phyloP scores from a whole-genome alignment of 2,329 filamentous ascomycete species.

The Pestalotiopsis sp. region DNA sequence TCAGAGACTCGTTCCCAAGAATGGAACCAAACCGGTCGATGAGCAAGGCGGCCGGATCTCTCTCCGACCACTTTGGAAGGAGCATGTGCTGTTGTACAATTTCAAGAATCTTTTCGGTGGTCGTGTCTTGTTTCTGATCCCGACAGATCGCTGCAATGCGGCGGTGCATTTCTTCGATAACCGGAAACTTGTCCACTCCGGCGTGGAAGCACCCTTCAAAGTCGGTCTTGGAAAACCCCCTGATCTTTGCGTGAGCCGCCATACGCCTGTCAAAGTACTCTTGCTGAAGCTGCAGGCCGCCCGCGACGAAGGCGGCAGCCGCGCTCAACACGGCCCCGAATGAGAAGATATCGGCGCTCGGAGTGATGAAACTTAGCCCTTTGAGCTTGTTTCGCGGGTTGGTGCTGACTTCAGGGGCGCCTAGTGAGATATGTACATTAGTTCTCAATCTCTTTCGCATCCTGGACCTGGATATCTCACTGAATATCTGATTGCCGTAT shows the following conservation, averaged over 20 bases:
- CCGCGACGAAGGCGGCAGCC: neutral
- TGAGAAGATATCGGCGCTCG: conserved; percentile 5
- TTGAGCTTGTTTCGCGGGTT: neutral
- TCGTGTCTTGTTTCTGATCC: conserved; percentile 8
- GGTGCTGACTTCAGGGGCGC: conserved; percentile 10
- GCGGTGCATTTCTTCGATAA: conserved; percentile 16
- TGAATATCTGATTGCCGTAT: conserved; percentile 1
- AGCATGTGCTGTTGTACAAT: conserved; percentile 19
- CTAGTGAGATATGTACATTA: conserved; percentile 8
- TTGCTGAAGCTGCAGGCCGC: conserved; percentile 8
- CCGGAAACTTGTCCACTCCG: conserved; percentile 5
- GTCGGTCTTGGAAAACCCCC: conserved; percentile 8
- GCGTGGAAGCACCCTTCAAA: conserved; percentile 19
- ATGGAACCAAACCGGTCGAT: conserved; percentile 11
- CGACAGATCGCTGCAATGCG: conserved; percentile 13
- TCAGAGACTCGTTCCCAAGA: neutral
- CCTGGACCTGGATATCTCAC: conserved; percentile 8
- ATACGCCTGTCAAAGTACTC: conserved; percentile 14
- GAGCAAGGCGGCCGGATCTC: conserved; percentile 11
- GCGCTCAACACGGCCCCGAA: neutral
- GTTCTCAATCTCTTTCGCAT: conserved; percentile 4
- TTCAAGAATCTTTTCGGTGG: conserved; percentile 16
- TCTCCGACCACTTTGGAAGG: conserved; percentile 10
- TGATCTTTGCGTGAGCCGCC: conserved; percentile 10
- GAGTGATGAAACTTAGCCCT: conserved; percentile 14